Percentiles rank a stretch among this genome's conserved stretches.
Evolutionary conservation across 306 rosid genomes (phyloP).

Genomic region (Coriaria nepalensis): DNA sequence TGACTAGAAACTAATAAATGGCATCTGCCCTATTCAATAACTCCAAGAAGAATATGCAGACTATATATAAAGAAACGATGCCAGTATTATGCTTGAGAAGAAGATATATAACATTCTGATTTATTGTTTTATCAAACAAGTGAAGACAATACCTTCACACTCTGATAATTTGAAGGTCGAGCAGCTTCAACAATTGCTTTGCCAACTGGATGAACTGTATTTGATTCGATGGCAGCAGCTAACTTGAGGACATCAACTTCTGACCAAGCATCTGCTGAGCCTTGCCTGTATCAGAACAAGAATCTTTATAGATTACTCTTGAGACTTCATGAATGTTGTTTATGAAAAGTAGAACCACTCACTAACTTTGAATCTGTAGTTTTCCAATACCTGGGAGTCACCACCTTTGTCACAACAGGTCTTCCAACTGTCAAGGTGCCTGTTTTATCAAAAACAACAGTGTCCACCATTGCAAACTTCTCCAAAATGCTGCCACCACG

Average conservation of each 20-base stretch:
- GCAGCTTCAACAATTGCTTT: slow-evolving; percentile 93
- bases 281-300: slow-evolving; percentile 28
- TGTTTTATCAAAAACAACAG: slow-evolving; percentile 90
- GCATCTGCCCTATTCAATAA: background rate
- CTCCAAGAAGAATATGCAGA: background rate
- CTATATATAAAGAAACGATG: background rate
- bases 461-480: slow-evolving; percentile 72
- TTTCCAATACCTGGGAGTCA: slow-evolving; percentile 28
- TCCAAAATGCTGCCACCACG: slow-evolving; percentile 92
- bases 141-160: slow-evolving; percentile 41
- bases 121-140: slow-evolving; percentile 2
- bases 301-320: no score
- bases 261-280: slow-evolving; percentile 34
- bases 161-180: slow-evolving; percentile 36
- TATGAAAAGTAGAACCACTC: background rate
- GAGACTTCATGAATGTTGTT: background rate
- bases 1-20: no score
- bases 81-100: background rate
- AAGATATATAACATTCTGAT: background rate
- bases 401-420: slow-evolving; percentile 77
- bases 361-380: slow-evolving; percentile 40
- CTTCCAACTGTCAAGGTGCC: slow-evolving; percentile 92
- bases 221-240: slow-evolving; percentile 90
- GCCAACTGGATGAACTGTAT: slow-evolving; percentile 86
- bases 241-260: slow-evolving; percentile 65